Evolutionary conservation across 1,284 basidiomycete species (phyloP).

Genomic region (Apiotrichum akiyoshidainum): DNA sequence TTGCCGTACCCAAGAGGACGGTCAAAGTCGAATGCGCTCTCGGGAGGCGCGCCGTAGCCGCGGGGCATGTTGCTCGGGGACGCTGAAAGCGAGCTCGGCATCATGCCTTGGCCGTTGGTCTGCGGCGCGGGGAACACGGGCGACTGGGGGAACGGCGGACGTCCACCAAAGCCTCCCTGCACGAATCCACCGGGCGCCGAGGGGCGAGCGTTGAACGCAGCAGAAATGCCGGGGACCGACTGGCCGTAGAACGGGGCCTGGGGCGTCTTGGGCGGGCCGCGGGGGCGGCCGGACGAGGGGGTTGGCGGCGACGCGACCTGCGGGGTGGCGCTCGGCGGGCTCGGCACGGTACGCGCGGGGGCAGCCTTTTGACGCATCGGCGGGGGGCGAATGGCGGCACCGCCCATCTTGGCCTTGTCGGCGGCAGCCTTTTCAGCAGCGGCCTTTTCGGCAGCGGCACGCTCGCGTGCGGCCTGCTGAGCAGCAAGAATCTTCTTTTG

Average conservation of each 20-base stretch:
- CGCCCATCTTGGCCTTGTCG: conserved; percentile 16
- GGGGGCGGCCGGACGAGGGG: conserved; percentile 57
- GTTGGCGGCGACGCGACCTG: conserved; percentile 87
- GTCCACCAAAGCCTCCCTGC: conserved; percentile 5
- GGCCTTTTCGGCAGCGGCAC: conserved; percentile 36
- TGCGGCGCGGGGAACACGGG: conserved; percentile 28
- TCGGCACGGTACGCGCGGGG: conserved; percentile 27
- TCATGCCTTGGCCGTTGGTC: conserved; percentile 23
- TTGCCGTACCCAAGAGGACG: conserved; percentile 38
- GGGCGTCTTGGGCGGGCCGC: conserved; percentile 35
- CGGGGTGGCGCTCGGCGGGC: conserved; percentile 29
- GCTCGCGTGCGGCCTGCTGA: conserved; percentile 41
- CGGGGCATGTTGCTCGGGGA: conserved; percentile 31
- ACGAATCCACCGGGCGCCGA: conserved; percentile 1
- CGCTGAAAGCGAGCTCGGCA: conserved; percentile 12
- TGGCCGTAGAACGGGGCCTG: conserved; percentile 27
- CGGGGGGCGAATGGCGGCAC: conserved; percentile 13
- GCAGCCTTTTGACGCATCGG: conserved; percentile 7
- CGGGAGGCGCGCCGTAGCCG: conserved; percentile 2
- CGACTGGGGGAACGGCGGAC: conserved; percentile 25
- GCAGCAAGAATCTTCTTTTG: conserved; percentile 42
- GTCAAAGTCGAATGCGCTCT: conserved; percentile 18
- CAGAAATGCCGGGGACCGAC: conserved; percentile 11
- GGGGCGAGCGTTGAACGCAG: conserved; percentile 6
- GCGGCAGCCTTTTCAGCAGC: conserved; percentile 35